phyloP scores from a whole-genome alignment of 805 yeast species.

The Zygosaccharomyces pseudorouxii region DNA sequence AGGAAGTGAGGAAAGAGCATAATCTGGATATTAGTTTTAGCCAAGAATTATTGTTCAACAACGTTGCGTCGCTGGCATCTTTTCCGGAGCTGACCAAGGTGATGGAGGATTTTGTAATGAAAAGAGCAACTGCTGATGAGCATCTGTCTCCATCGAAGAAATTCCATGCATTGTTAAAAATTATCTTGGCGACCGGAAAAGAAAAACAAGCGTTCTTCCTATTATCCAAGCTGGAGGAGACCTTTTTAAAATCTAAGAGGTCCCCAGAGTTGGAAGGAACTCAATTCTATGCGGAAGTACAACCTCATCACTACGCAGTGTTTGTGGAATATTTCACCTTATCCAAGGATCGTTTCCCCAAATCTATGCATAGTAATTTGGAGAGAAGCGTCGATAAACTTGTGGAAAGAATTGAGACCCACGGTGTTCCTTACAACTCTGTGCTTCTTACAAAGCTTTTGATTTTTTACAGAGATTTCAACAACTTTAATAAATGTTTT shows the following conservation, averaged over 20 bases:
- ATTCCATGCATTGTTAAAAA: slow-evolving; percentile 26
- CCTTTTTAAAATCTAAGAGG: slow-evolving; percentile 9
- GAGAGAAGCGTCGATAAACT: slow-evolving; percentile 29
- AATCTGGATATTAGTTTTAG: slow-evolving; percentile 15
- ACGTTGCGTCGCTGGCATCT: slow-evolving; percentile 15
- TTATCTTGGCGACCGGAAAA: slow-evolving; percentile 23
- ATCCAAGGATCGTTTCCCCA: neutral
- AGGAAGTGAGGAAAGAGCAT: slow-evolving; percentile 18
- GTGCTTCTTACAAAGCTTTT: slow-evolving; percentile 39
- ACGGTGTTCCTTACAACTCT: slow-evolving; percentile 34
- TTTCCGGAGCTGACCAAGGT: slow-evolving; percentile 16
- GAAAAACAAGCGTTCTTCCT: slow-evolving; percentile 34
- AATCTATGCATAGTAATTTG: slow-evolving; percentile 17
- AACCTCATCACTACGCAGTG: slow-evolving; percentile 40
- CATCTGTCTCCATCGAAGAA: slow-evolving; percentile 19
- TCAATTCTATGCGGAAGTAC: slow-evolving; percentile 37
- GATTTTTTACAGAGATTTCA: slow-evolving; percentile 29
- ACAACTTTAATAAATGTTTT: slow-evolving; percentile 33
- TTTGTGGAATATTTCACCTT: slow-evolving; percentile 37
- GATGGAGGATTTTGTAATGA: slow-evolving; percentile 16
- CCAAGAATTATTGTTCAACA: slow-evolving; percentile 21
- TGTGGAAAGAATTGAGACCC: slow-evolving; percentile 31
- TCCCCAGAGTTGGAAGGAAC: slow-evolving; percentile 8
- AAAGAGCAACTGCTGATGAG: slow-evolving; percentile 9
- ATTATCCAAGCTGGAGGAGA: slow-evolving; percentile 34